Conservation (phyloP, 192 early-diverging fungal genomes). For the Endogone sp. region DNA sequence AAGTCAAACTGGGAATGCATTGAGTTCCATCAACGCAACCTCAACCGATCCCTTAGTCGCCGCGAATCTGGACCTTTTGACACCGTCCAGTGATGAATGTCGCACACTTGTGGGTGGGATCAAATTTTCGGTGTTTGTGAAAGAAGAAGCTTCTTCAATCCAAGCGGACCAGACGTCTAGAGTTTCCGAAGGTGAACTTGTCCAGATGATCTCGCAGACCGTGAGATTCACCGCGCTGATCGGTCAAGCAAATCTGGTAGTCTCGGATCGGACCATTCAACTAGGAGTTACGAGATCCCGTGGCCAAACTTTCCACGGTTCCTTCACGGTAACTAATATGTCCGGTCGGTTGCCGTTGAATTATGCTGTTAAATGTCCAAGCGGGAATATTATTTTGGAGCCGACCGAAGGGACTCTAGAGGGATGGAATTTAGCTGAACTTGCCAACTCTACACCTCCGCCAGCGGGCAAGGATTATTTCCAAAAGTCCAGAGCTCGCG, state of each 20-base stretch:
- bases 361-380: constrained; percentile 50
- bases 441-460: not conserved
- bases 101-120: constrained; percentile 79
- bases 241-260: constrained; percentile 70
- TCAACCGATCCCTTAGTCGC: not conserved
- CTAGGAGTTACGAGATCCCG: constrained; percentile 53
- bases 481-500: constrained; percentile 23
- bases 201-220: constrained; percentile 63
- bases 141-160: constrained; percentile 29
- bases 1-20: constrained; percentile 4
- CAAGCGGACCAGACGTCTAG: not conserved
- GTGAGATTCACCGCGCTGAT: constrained; percentile 78
- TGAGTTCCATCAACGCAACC: not conserved
- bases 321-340: constrained; percentile 67
- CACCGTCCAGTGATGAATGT: constrained; percentile 37
- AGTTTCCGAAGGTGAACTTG: constrained; percentile 10
- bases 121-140: constrained; percentile 59
- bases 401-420: constrained; percentile 44
- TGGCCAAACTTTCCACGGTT: constrained; percentile 48
- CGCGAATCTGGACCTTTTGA: constrained; percentile 18
- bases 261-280: constrained; percentile 62
- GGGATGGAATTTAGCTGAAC: constrained; percentile 35
- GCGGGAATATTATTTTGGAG: constrained; percentile 50
- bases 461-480: not conserved
- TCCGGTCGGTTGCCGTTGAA: constrained; percentile 67